Conservation (phyloP, 371 early-diverging fungal species). For the Mucor ambiguus region DNA sequence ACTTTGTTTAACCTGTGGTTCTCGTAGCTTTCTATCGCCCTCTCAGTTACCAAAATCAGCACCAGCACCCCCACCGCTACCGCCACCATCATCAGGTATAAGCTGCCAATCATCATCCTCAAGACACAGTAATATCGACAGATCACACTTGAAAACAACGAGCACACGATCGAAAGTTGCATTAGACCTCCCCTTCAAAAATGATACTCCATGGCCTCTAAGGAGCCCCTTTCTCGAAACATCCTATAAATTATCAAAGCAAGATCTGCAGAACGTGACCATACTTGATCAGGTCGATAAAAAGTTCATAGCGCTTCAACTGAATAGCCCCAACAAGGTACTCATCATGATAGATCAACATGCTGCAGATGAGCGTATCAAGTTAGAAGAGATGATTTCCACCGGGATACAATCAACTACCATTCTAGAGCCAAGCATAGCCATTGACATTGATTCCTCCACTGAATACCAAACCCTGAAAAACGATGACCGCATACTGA, state of each 20-base stretch:
- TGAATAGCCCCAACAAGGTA: slow-evolving; percentile 14
- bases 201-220: neutral
- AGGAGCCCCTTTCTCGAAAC: neutral
- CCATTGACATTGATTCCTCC: slow-evolving; percentile 41
- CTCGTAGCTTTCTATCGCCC: neutral
- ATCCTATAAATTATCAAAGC: slow-evolving; percentile 37
- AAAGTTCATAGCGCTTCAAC: slow-evolving; percentile 64
- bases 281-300: slow-evolving; percentile 70
- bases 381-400: slow-evolving; percentile 53
- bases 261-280: slow-evolving; percentile 27
- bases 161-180: neutral
- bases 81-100: neutral
- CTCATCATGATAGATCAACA: slow-evolving; percentile 81
- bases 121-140: slow-evolving; percentile 23
- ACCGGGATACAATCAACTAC: slow-evolving; percentile 32
- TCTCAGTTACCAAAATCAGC: neutral
- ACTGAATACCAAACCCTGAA: slow-evolving; percentile 38
- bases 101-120: neutral
- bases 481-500: slow-evolving; percentile 16
- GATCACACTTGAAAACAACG: slow-evolving; percentile 11
- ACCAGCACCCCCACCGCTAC: neutral
- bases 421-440: slow-evolving; percentile 51
- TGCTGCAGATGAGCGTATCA: slow-evolving; percentile 84
- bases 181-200: neutral
- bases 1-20: neutral